Evolutionary conservation across 2,329 filamentous ascomycete species (phyloP), one percentile per base, ranked within the genome.

Genomic region (Catunica adiposa): DNA sequence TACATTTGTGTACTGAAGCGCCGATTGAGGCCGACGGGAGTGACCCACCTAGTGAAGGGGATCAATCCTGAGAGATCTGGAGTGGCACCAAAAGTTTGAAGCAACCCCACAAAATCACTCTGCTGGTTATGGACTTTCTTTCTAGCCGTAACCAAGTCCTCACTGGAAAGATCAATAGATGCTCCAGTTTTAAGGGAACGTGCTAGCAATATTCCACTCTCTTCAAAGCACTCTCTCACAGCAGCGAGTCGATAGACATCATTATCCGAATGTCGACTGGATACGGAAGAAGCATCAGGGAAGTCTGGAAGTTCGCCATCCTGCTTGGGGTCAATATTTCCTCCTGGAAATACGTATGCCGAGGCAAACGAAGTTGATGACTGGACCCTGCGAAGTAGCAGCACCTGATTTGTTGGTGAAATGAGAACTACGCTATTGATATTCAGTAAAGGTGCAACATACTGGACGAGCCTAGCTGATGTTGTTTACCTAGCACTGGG

Each of bases 1-100:
- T 97, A 98, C 90, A 97, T 97, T 66, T 96, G 89, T 0, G 90
- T 96, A 0, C 86, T 87, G 70, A 94, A 98, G 48, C 92, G 78
- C 62, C 83, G 87, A 0, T 81, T 77, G 1, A 83, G 71, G 59
- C 78, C 80, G 0, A 73, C 68, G 0, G 90, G 90, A 1, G 92
- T 97, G 56, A 97, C 76, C 92, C 92, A 97, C 55, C 87, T 79
- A 0, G 89, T 95, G 64, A 94, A 96, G 0, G 89, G 88, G 6
- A 86, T 71, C 2, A 96, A 70, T 38, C 74, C 72, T 1, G 82
- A 82, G 79, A 55, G 14, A 25, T 53, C 88, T 2, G 82, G 70
- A 9, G 73, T 68, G 0, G 77, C 83, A 6, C 77, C 80, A 48
- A 79, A 71, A 1, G 65, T 65, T 50, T 66, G 63, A 5, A 81